These are phyloP conservation scores for Cunninghamia lanceolata DNA, from an alignment of 75 land plant genomes.

Conservation along the genomic window DNA sequence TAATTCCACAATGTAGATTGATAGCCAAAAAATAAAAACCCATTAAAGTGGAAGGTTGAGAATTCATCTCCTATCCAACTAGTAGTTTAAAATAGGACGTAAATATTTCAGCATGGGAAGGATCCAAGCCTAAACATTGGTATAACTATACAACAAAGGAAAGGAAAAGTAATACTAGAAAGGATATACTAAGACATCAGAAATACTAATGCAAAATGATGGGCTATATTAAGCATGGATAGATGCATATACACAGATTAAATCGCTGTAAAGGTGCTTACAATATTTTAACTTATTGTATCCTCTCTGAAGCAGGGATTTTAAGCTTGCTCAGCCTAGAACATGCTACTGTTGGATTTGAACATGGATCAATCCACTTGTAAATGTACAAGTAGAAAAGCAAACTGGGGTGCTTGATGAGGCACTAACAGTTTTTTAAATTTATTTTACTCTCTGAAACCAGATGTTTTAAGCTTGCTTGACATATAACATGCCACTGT, in stretches of 20 bases:
- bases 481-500: background rate
- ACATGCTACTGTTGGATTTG: background rate
- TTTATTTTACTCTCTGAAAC: background rate
- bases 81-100: background rate
- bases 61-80: background rate
- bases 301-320: background rate
- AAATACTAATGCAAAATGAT: background rate
- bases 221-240: background rate
- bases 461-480: background rate
- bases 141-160: background rate
- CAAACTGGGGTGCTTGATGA: no score
- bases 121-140: background rate
- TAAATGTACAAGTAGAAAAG: no score
- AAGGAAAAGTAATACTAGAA: background rate
- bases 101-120: background rate
- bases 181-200: background rate
- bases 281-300: background rate
- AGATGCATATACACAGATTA: background rate
- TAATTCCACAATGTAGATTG: background rate
- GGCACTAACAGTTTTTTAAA: no score
- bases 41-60: background rate
- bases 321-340: background rate
- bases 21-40: background rate
- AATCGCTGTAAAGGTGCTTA: background rate
- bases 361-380: no score